Percentiles rank a stretch among this genome's conserved stretches.
phyloP scores from a whole-genome alignment of 306 rosid genomes.

The Trichosanthes cucumerina region DNA sequence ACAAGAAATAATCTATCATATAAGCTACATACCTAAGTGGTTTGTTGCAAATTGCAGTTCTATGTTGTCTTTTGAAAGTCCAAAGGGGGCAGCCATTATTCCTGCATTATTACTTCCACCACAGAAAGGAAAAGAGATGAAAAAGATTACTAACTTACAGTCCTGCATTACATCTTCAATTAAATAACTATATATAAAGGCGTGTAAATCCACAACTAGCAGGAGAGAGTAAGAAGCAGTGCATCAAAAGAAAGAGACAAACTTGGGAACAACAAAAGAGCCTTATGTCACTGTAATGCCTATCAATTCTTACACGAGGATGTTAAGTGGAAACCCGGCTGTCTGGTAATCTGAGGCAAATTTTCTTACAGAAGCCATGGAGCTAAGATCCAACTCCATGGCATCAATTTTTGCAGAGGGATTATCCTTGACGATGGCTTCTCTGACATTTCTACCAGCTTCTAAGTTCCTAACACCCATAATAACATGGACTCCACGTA shows the following conservation, averaged over 20 bases:
- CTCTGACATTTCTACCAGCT: slow-evolving; percentile 40
- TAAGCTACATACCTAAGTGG: slow-evolving; percentile 43
- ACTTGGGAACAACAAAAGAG: neutral
- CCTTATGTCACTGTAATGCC: too few relatives aligned
- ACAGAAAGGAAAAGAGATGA: slow-evolving; percentile 8
- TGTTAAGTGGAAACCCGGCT: slow-evolving; percentile 51
- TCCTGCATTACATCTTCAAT: neutral
- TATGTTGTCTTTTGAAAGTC: slow-evolving; percentile 59
- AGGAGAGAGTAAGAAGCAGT: neutral
- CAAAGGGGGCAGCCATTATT: slow-evolving; percentile 53
- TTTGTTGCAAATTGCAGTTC: slow-evolving; percentile 87
- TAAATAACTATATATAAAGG: neutral
- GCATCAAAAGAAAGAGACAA: neutral
- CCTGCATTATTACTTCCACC: slow-evolving; percentile 88
- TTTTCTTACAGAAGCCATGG: slow-evolving; percentile 51
- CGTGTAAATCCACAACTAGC: neutral
- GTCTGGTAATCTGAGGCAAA: slow-evolving; percentile 51
- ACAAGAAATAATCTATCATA: neutral
- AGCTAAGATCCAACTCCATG: slow-evolving; percentile 76
- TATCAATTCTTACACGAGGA: slow-evolving; percentile 71
- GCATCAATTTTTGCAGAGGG: slow-evolving; percentile 66
- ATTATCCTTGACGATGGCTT: slow-evolving; percentile 45
- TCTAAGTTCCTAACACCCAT: slow-evolving; percentile 60
- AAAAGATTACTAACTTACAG: neutral
- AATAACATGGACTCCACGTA: slow-evolving; percentile 76